Evolutionary conservation across 2,329 filamentous ascomycete genomes (phyloP).

Genomic region (Fusarium chaquense): DNA sequence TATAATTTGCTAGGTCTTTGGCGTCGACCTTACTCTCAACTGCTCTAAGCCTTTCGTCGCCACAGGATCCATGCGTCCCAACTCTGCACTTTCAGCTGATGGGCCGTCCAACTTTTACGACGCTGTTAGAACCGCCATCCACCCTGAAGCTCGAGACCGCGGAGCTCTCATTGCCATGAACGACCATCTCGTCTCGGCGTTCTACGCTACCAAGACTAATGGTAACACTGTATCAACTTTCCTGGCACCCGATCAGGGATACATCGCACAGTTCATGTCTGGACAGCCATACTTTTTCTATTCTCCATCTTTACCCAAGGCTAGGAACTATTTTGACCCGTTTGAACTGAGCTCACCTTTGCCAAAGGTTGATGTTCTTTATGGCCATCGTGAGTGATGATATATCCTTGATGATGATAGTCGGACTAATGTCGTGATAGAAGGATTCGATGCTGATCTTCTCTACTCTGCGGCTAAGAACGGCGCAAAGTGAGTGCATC

Average conservation of each 20-base stretch:
- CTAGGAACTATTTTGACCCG: conserved; percentile 54
- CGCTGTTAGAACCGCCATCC: conserved; percentile 17
- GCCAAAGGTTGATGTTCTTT: not conserved
- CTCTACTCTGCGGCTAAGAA: not conserved
- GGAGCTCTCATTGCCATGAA: conserved; percentile 69
- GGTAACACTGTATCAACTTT: conserved; percentile 71
- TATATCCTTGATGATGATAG: not conserved
- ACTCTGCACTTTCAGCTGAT: conserved; percentile 29
- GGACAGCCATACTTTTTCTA: conserved; percentile 68
- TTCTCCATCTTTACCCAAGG: conserved; percentile 57
- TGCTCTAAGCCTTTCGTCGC: conserved; percentile 40
- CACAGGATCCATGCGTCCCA: conserved; percentile 27
- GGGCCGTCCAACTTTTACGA: conserved; percentile 37
- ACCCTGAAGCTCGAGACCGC: conserved; percentile 50
- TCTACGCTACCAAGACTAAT: conserved; percentile 70
- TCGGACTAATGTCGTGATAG: not conserved
- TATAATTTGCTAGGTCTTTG: conserved; percentile 13
- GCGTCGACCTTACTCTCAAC: conserved; percentile 33
- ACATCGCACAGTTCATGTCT: conserved; percentile 55
- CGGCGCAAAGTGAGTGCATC: not conserved
- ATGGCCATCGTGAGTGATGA: not conserved
- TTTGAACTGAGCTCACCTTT: conserved; percentile 39
- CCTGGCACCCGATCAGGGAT: conserved; percentile 63
- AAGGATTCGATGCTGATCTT: not conserved
- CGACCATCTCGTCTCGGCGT: conserved; percentile 66